Base-by-base conservation (phyloP, 108 stramenopile genomes). In the Fragilariopsis cylindrus region DNA sequence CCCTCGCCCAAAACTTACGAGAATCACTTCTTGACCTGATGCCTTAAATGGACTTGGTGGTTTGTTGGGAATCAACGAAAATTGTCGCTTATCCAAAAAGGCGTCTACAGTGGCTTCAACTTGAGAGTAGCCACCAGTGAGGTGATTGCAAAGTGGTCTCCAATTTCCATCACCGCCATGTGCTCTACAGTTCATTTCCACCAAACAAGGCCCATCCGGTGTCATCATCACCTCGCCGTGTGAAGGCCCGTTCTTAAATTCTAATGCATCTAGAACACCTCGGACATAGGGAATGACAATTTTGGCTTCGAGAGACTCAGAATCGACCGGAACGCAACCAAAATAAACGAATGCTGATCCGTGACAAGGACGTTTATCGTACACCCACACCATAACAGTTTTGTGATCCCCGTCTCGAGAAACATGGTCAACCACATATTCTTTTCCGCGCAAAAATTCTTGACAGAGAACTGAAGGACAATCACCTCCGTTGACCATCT, bases 161-260 rank as follows among this genome's bases (percentile, higher is more conserved):
- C 94, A 98, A 45, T 94, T 96, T 16, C 96, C 97, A 63, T 97
- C 96, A 19, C 96, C 97, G 18, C 97, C 97, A 69, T 98, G 98
- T 40, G 89, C 88, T 13, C 94, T 87, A 62, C 80, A 81, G 46
- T 81, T 81, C 80, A 85, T 67, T 63, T 97, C 96, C 5, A 97
- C 95, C n/a, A 97, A 86, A 70, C 95, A 92, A 56, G 95, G 95
- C 1, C 87, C 93, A 48, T 78, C 82, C 15, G 81, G 75, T 45
- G 89, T 88, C 65, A 90, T 76, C 79, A 88, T 91, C 1, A 91
- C 82, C 70, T 91, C 90, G 15, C 65, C 82, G 81, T 96, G 78
- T 63, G 88, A 64, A 13, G 78, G 78, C 3, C 92, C 88, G 55
- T 95, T 85, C 67, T 80, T 87, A 69, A 92, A 58, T 71, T 82